Conservation (phyloP, 805 yeast genomes). For the Ogataea paradorogensis region DNA sequence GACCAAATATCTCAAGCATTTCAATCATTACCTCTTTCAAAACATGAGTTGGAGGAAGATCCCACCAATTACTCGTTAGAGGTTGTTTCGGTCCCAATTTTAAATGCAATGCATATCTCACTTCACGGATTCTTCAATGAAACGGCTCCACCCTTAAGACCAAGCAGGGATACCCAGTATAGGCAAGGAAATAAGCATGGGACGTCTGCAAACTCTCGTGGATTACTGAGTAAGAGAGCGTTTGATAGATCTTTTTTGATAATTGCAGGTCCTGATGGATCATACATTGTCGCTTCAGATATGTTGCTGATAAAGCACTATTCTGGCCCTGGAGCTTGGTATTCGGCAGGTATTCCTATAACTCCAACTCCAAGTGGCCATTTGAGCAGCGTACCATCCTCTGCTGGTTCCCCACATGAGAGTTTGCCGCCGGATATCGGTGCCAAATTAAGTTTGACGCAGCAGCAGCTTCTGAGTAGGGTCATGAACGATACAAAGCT, state of each 20-base stretch:
- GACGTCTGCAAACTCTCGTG: constrained; percentile 14
- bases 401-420: background rate
- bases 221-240: constrained; percentile 56
- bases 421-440: constrained; percentile 55
- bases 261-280: constrained; percentile 64
- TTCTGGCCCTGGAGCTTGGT: constrained; percentile 59
- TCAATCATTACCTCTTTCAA: constrained; percentile 69
- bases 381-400: background rate
- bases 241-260: constrained; percentile 85
- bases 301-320: constrained; percentile 63
- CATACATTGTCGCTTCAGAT: constrained; percentile 85
- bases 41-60: constrained; percentile 61
- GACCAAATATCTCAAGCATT: constrained; percentile 62
- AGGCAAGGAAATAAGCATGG: constrained; percentile 27
- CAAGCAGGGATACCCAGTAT: constrained; percentile 7
- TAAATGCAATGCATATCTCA: constrained; percentile 72
- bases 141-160: constrained; percentile 46
- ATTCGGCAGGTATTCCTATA: constrained; percentile 1
- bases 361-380: background rate
- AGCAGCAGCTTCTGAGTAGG: constrained; percentile 62
- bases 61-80: constrained; percentile 77
- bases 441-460: constrained; percentile 48
- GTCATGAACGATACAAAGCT: constrained; percentile 71
- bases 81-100: constrained; percentile 64
- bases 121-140: constrained; percentile 88